These are phyloP conservation scores for Carex pumila DNA, from an alignment of 176 grass and related monocot species.

Conservation along the genomic window DNA sequence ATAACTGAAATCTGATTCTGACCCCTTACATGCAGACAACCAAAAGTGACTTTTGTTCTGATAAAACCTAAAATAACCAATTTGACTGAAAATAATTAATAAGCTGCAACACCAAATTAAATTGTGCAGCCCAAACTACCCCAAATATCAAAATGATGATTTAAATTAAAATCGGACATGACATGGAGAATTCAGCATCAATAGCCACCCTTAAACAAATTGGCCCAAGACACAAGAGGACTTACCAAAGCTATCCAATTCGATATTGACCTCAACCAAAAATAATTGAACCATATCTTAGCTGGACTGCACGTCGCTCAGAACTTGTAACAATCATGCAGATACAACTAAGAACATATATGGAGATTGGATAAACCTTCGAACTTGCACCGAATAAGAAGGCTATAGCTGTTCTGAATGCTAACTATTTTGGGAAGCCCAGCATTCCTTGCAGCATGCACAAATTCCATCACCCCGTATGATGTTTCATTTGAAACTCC, in stretches of 20 bases:
- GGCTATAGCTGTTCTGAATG: constrained; percentile 84
- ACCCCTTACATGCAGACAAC: background rate
- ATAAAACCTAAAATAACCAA: background rate
- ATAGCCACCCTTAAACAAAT: background rate
- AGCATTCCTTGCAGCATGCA: constrained; percentile 51
- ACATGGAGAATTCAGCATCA: background rate
- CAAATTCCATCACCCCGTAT: constrained; percentile 87
- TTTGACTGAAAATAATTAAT: background rate
- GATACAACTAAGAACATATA: background rate
- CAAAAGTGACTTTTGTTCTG: background rate
- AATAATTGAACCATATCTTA: background rate
- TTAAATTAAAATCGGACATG: background rate
- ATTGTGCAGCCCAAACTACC: background rate
- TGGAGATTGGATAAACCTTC: constrained; percentile 51
- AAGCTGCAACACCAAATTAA: background rate
- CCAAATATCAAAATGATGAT: background rate
- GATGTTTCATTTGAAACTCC: constrained; percentile 97
- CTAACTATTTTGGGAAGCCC: constrained; percentile 82
- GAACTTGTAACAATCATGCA: background rate
- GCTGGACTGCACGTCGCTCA: background rate
- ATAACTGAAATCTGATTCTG: background rate
- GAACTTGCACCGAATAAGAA: constrained; percentile 63
- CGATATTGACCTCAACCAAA: background rate
- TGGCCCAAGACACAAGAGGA: background rate
- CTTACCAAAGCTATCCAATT: background rate